Conservation (phyloP, 495 filamentous ascomycete species). For the Podospora anserina region DNA sequence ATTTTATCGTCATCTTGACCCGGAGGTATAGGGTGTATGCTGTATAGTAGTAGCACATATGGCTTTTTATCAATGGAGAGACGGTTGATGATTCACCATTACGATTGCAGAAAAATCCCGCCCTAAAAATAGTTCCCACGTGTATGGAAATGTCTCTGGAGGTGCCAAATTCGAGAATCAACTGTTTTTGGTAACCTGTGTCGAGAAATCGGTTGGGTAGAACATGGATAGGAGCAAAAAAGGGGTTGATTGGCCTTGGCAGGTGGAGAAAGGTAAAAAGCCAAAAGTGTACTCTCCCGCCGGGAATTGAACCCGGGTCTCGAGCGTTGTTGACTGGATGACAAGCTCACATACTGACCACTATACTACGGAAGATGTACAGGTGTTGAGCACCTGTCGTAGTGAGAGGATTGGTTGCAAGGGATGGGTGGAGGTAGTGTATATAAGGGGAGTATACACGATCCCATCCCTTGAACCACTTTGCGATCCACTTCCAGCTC, state of each 20-base stretch:
- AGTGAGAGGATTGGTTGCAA: slow-evolving; percentile 12
- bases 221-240: background rate
- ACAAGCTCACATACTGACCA: slow-evolving; percentile 8
- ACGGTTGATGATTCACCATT: too few relatives aligned
- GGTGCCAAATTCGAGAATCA: too few relatives aligned
- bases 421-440: background rate
- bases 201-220: too few relatives aligned
- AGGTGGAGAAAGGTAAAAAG: background rate
- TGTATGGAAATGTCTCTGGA: background rate
- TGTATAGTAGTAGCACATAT: too few relatives aligned
- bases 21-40: too few relatives aligned
- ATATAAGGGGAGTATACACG: too few relatives aligned
- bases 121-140: background rate
- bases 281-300: slow-evolving; percentile 1
- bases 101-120: background rate
- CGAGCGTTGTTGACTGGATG: background rate
- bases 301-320: slow-evolving; percentile 7
- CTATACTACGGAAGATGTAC: slow-evolving; percentile 17
- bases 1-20: too few relatives aligned
- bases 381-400: slow-evolving; percentile 19
- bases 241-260: background rate
- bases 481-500: too few relatives aligned
- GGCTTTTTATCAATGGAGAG: too few relatives aligned
- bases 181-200: background rate
- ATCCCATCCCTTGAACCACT: too few relatives aligned